Percentiles rank a stretch among this genome's conserved stretches.
Conservation (phyloP, 768 basidiomycete species). For the Sarcodon sp. region DNA sequence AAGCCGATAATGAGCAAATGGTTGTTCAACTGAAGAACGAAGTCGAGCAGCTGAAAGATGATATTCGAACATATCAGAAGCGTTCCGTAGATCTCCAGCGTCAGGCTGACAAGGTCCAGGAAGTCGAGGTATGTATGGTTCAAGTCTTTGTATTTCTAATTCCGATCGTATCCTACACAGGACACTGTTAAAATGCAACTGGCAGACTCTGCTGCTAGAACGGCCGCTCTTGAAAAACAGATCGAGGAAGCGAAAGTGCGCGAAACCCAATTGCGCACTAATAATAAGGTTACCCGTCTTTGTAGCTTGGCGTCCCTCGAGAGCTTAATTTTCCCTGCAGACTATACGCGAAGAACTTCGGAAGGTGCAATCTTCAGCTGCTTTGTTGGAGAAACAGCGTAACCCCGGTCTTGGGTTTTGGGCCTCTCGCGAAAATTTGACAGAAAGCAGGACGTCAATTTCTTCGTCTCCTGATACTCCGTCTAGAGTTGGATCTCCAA, state of each 20-base stretch:
- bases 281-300: conserved; percentile 55
- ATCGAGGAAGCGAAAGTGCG: conserved; percentile 62
- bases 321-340: conserved; percentile 22
- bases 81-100: conserved; percentile 43
- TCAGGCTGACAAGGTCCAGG: conserved; percentile 34
- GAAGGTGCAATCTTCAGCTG: conserved; percentile 89
- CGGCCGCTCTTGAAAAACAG: conserved; percentile 44
- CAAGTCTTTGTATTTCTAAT: background rate
- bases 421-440: conserved; percentile 30
- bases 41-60: conserved; percentile 36
- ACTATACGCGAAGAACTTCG: conserved; percentile 87
- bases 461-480: conserved; percentile 29
- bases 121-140: conserved; percentile 44
- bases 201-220: conserved; percentile 34
- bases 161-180: conserved; percentile 15
- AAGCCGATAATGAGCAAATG: conserved; percentile 44
- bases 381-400: conserved; percentile 79
- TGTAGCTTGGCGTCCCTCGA: background rate
- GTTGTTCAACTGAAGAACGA: conserved; percentile 38
- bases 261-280: conserved; percentile 56
- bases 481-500: conserved; percentile 15
- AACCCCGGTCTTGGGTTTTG: conserved; percentile 95
- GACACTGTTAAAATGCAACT: conserved; percentile 28
- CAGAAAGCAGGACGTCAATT: conserved; percentile 21
- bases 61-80: conserved; percentile 32